Percentiles rank a stretch among this genome's conserved stretches.
Evolutionary conservation across 192 early-diverging fungal genomes (phyloP).

Genomic region (Mortierella hygrophila): DNA sequence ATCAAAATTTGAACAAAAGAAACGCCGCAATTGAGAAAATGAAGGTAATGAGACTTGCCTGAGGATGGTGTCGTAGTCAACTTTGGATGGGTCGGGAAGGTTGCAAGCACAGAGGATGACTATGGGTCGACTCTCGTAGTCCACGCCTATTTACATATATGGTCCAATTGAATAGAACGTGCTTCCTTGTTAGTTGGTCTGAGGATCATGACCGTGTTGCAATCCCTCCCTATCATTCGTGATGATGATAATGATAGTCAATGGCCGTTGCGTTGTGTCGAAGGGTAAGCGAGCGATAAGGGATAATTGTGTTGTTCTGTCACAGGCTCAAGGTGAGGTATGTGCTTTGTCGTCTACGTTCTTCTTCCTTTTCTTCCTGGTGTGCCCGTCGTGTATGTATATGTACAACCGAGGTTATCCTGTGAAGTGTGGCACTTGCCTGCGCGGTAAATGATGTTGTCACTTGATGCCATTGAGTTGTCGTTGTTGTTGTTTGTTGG

Average conservation of each 20-base stretch:
- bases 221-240: neutral
- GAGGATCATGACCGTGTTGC: neutral
- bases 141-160: conserved; percentile 73
- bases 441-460: conserved; percentile 56
- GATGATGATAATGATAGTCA: neutral
- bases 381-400: neutral
- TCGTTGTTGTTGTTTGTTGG: neutral
- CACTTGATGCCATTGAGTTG: conserved; percentile 38
- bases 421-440: conserved; percentile 18
- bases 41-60: conserved; percentile 59
- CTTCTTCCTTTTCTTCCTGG: neutral
- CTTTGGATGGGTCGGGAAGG: conserved; percentile 85
- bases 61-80: conserved; percentile 88
- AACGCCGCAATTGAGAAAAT: neutral
- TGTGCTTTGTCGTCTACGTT: neutral
- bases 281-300: neutral
- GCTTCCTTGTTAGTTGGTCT: neutral
- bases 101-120: conserved; percentile 87
- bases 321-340: neutral
- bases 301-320: neutral
- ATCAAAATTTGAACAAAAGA: neutral
- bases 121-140: conserved; percentile 86
- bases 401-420: neutral
- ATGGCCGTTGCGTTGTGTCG: neutral
- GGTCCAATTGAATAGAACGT: neutral